Conservation (phyloP, 2,329 filamentous ascomycete species). For the Claviceps monticola region DNA sequence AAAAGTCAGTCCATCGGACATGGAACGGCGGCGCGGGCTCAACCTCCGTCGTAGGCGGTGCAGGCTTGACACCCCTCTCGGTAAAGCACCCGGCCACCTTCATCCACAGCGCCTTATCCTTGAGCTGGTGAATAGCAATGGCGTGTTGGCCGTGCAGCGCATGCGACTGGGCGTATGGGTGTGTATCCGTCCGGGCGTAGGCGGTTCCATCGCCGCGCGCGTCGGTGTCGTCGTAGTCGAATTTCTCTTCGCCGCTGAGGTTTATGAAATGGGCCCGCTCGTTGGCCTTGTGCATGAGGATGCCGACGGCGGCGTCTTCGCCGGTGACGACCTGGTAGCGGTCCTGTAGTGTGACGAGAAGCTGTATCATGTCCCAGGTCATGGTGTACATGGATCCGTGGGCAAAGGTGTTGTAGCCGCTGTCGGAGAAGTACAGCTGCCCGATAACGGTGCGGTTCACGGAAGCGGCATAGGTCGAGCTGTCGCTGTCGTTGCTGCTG, state of each 20-base stretch:
- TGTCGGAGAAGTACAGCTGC: slow-evolving; percentile 14
- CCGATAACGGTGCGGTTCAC: slow-evolving; percentile 16
- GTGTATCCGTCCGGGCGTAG: slow-evolving; percentile 14
- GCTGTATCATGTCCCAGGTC: slow-evolving; percentile 19
- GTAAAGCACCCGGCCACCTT: slow-evolving; percentile 18
- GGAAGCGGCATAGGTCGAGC: slow-evolving; percentile 2
- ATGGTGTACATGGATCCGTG: slow-evolving; percentile 21
- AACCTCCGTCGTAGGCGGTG: slow-evolving; percentile 4
- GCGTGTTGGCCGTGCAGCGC: slow-evolving; percentile 11
- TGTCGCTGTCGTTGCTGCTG: too few relatives aligned
- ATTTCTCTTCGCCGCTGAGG: slow-evolving; percentile 16
- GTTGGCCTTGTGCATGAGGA: slow-evolving; percentile 15
- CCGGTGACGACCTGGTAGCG: slow-evolving; percentile 14
- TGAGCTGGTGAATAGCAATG: slow-evolving; percentile 17
- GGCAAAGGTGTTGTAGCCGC: slow-evolving; percentile 15
- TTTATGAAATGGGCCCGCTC: slow-evolving; percentile 15
- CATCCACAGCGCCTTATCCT: slow-evolving; percentile 12
- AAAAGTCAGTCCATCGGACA: slow-evolving; percentile 13
- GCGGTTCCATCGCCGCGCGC: slow-evolving; percentile 14
- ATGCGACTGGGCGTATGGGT: slow-evolving; percentile 12
- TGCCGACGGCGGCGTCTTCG: slow-evolving; percentile 17
- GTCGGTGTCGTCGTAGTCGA: slow-evolving; percentile 17
- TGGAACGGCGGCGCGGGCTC: slow-evolving; percentile 5
- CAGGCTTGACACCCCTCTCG: slow-evolving; percentile 13
- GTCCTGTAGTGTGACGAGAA: slow-evolving; percentile 14